A percentile compares a stretch with the other conserved stretches of the same genome.
phyloP scores from a whole-genome alignment of 2,329 filamentous ascomycete genomes.

The Claviceps quebecensis region DNA sequence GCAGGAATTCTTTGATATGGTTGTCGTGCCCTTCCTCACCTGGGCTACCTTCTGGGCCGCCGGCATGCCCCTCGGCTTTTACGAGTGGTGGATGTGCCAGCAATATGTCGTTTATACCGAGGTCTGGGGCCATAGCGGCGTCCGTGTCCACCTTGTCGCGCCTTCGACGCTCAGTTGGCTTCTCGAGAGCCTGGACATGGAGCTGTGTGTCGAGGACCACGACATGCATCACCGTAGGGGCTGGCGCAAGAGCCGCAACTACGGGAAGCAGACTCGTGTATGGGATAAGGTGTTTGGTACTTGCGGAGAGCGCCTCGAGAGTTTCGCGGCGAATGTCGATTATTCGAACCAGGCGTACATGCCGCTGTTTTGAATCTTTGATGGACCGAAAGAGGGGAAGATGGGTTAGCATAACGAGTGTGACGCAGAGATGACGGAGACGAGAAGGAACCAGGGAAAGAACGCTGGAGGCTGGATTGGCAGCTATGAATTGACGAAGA shows the following conservation, averaged over 20 bases:
- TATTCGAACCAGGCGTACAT: slow-evolving; percentile 14
- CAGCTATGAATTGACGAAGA: no score
- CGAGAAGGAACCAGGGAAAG: no score
- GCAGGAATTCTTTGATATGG: slow-evolving; percentile 28
- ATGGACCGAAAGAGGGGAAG: background rate
- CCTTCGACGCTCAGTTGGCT: slow-evolving; percentile 20
- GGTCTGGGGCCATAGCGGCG: slow-evolving; percentile 23
- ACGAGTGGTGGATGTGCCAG: slow-evolving; percentile 31
- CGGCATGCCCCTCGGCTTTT: slow-evolving; percentile 29
- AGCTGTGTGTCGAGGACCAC: slow-evolving; percentile 28
- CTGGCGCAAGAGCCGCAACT: slow-evolving; percentile 22
- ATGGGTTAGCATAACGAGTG: background rate
- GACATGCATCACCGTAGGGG: slow-evolving; percentile 24
- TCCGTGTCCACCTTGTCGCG: slow-evolving; percentile 22
- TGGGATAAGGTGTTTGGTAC: slow-evolving; percentile 25
- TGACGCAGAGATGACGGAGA: no score
- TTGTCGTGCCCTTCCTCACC: slow-evolving; percentile 24
- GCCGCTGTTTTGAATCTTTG: slow-evolving; percentile 12
- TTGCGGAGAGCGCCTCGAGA: slow-evolving; percentile 22
- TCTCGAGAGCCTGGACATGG: slow-evolving; percentile 17
- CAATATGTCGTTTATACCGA: slow-evolving; percentile 27
- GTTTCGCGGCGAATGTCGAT: slow-evolving; percentile 16
- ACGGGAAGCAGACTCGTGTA: slow-evolving; percentile 10
- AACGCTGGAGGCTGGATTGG: no score
- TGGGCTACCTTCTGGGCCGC: slow-evolving; percentile 18